phyloP scores from a whole-genome alignment of 345 rosid genomes.

The Acer campestre region DNA sequence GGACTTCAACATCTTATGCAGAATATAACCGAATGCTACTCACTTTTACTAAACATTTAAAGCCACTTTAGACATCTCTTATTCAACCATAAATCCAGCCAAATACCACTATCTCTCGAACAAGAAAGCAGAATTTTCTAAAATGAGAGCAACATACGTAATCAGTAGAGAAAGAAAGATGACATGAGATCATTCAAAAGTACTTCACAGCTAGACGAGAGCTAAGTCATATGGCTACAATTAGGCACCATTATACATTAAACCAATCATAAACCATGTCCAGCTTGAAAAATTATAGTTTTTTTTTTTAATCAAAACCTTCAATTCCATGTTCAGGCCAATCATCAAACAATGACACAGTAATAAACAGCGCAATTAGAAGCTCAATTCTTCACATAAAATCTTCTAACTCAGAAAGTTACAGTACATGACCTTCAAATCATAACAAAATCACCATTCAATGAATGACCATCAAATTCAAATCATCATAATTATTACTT shows the following conservation, averaged over 20 bases:
- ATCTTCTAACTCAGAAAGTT: background rate
- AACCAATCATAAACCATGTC: background rate
- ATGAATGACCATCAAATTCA: background rate
- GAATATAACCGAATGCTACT: background rate
- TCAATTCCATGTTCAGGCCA: background rate
- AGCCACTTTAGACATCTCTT: background rate
- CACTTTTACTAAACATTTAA: background rate
- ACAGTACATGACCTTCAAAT: background rate
- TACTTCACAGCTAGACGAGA: background rate
- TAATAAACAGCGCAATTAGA: background rate
- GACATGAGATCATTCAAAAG: background rate
- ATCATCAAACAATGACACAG: background rate
- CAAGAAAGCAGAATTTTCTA: constrained; percentile 24
- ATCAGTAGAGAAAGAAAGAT: background rate
- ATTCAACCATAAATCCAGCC: background rate
- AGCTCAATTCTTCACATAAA: background rate
- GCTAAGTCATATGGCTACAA: background rate
- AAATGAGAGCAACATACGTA: constrained; percentile 8
- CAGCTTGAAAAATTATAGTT: background rate
- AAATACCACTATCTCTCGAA: constrained; percentile 1
- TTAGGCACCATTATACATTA: background rate
- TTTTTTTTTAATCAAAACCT: background rate
- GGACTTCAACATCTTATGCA: background rate
- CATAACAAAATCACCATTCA: background rate
- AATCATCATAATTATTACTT: background rate